These are phyloP conservation scores for Globisporangium sylvaticum DNA, from an alignment of 352 stramenopile genomes.

Conservation along the genomic window DNA sequence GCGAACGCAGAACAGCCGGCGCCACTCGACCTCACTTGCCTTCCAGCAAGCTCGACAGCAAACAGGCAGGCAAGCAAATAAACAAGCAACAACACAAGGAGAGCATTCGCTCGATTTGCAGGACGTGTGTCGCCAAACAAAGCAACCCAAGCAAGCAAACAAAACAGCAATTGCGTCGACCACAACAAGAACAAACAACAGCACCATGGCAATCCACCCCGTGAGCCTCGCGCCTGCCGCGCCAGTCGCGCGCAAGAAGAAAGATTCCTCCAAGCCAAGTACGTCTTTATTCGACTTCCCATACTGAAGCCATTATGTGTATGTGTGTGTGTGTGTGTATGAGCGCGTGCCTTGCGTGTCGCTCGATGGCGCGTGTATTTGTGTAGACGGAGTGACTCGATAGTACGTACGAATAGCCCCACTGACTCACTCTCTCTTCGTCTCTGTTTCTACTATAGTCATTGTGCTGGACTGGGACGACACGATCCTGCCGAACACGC, in stretches of 20 bases:
- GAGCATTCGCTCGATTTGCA: too few species aligned
- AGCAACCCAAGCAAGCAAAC: too few species aligned
- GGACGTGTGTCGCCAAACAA: too few species aligned
- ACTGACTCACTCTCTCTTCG: too few species aligned
- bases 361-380: neutral
- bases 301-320: neutral
- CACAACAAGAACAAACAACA: too few species aligned
- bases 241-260: conserved; percentile 9
- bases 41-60: conserved; percentile 3
- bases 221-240: neutral
- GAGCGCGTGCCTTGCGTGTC: neutral
- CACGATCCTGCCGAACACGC: conserved; percentile 73
- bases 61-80: conserved; percentile 2
- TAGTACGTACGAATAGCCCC: too few species aligned
- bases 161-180: too few species aligned
- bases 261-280: conserved; percentile 14
- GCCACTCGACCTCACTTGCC: conserved; percentile 1
- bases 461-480: conserved; percentile 84
- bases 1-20: conserved; percentile 1
- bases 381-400: conserved; percentile 1
- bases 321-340: neutral
- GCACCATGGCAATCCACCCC: conserved; percentile 6
- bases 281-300: conserved; percentile 1
- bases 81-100: neutral
- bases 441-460: conserved; percentile 23